These are phyloP conservation scores for Prunus kanzakura DNA, from an alignment of 306 rosid species.

Conservation along the genomic window DNA sequence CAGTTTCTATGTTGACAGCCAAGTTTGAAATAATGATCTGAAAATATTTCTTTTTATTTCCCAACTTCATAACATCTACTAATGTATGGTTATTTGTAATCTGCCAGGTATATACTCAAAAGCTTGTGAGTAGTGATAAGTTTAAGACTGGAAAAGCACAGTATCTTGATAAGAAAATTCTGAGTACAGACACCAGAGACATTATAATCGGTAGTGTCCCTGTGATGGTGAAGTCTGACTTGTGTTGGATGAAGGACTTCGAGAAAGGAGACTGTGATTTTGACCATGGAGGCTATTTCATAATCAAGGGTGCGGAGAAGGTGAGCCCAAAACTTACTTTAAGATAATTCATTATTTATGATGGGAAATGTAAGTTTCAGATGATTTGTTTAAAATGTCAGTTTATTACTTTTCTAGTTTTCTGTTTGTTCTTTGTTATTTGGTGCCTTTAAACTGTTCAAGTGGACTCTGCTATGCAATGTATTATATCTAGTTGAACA, in stretches of 20 bases:
- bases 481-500: neutral
- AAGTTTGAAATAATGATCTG: neutral
- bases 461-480: neutral
- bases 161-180: conserved; percentile 33
- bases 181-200: conserved; percentile 47
- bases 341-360: neutral
- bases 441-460: neutral
- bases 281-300: conserved; percentile 90
- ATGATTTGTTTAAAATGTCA: neutral
- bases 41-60: neutral
- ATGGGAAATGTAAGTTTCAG: neutral
- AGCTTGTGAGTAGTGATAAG: conserved; percentile 63
- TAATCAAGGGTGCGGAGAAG: conserved; percentile 93
- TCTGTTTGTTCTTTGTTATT: neutral
- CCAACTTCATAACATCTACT: neutral
- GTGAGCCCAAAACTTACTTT: conserved; percentile 34
- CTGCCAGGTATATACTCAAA: conserved; percentile 56
- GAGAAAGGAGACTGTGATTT: conserved; percentile 80
- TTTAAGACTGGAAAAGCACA: conserved; percentile 79
- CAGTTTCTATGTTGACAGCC: neutral
- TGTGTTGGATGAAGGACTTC: conserved; percentile 78
- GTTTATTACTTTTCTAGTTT: neutral
- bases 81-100: conserved; percentile 22
- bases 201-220: conserved; percentile 73
- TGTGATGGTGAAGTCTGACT: conserved; percentile 88